Percentiles rank a stretch among this genome's conserved stretches.
Conservation (phyloP, 805 yeast genomes). For the Candida maltosa region DNA sequence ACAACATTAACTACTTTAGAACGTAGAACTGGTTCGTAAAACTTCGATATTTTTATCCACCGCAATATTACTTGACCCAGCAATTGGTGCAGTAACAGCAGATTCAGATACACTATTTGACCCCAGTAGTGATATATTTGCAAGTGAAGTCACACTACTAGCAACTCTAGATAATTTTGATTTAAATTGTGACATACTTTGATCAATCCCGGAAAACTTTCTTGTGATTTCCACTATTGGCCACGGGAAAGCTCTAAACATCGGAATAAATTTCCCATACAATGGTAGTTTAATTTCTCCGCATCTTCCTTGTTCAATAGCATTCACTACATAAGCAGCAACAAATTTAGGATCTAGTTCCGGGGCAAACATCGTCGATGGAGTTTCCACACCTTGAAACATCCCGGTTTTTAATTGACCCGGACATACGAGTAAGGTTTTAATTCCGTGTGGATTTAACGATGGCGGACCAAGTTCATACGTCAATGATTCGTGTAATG, state of each 20-base stretch:
- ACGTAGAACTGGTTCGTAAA: no score
- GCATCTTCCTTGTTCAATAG: slow-evolving; percentile 57
- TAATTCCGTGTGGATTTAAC: slow-evolving; percentile 49
- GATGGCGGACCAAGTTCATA: slow-evolving; percentile 61
- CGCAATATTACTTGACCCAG: no score
- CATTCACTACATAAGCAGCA: slow-evolving; percentile 54
- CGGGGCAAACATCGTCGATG: slow-evolving; percentile 77
- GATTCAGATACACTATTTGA: slow-evolving; percentile 1
- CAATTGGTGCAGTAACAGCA: no score
- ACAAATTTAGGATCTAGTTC: slow-evolving; percentile 67
- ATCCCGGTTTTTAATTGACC: slow-evolving; percentile 79
- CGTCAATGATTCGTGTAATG: slow-evolving; percentile 77
- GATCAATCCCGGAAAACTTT: slow-evolving; percentile 65
- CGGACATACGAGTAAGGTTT: slow-evolving; percentile 76
- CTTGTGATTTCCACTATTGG: slow-evolving; percentile 58
- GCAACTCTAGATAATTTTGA: slow-evolving; percentile 9
- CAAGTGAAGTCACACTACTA: slow-evolving; percentile 11
- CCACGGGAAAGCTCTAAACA: slow-evolving; percentile 71
- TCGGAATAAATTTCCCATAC: slow-evolving; percentile 72
- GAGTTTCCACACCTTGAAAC: slow-evolving; percentile 74
- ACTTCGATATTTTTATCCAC: no score
- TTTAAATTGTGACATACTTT: slow-evolving; percentile 33
- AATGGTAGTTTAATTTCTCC: slow-evolving; percentile 74
- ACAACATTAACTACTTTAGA: no score
- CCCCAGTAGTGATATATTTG: slow-evolving; percentile 2